Percentiles rank a stretch among this genome's conserved stretches.
Conservation (phyloP, 495 filamentous ascomycete genomes). For the Friedmanniomyces simplex region DNA sequence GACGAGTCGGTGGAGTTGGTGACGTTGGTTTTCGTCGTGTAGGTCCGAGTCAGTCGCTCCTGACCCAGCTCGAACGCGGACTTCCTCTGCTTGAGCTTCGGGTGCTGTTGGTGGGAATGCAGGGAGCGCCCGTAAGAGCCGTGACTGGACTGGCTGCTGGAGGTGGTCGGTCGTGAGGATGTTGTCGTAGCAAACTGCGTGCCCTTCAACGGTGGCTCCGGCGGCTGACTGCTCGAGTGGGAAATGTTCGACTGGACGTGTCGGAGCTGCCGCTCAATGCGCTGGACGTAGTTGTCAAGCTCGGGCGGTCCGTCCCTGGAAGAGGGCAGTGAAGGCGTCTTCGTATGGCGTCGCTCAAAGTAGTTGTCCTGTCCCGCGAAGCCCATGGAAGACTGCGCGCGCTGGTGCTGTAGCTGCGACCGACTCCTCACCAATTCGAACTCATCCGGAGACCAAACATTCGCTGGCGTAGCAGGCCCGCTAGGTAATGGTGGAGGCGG, state of each 20-base stretch:
- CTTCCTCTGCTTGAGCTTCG: slow-evolving; percentile 49
- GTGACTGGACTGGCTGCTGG: slow-evolving; percentile 39
- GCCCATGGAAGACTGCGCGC: slow-evolving; percentile 19
- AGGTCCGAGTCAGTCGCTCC: slow-evolving; percentile 59
- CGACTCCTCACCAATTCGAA: slow-evolving; percentile 51
- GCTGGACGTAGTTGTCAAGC: slow-evolving; percentile 71
- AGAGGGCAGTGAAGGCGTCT: slow-evolving; percentile 5
- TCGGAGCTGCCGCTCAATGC: slow-evolving; percentile 74
- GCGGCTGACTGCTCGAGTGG: slow-evolving; percentile 34
- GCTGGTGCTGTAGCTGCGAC: slow-evolving; percentile 10
- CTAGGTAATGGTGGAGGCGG: slow-evolving; percentile 42
- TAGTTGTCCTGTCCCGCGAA: slow-evolving; percentile 4
- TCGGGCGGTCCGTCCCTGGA: slow-evolving; percentile 53
- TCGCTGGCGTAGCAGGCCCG: slow-evolving; percentile 36
- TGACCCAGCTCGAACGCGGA: slow-evolving; percentile 75
- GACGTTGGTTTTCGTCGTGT: slow-evolving; percentile 76
- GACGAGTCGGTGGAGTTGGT: slow-evolving; percentile 66
- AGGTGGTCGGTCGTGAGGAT: slow-evolving; percentile 32
- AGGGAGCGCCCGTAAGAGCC: slow-evolving; percentile 35
- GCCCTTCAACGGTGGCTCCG: slow-evolving; percentile 36
- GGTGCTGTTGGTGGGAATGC: slow-evolving; percentile 31
- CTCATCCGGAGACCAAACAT: slow-evolving; percentile 87
- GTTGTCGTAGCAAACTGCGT: slow-evolving; percentile 13
- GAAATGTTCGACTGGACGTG: slow-evolving; percentile 44
- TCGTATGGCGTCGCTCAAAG: background rate